A percentile compares a stretch with the other conserved stretches of the same genome.
Evolutionary conservation across 192 early-diverging fungal species (phyloP).

Genomic region (Coemansia sp.): DNA sequence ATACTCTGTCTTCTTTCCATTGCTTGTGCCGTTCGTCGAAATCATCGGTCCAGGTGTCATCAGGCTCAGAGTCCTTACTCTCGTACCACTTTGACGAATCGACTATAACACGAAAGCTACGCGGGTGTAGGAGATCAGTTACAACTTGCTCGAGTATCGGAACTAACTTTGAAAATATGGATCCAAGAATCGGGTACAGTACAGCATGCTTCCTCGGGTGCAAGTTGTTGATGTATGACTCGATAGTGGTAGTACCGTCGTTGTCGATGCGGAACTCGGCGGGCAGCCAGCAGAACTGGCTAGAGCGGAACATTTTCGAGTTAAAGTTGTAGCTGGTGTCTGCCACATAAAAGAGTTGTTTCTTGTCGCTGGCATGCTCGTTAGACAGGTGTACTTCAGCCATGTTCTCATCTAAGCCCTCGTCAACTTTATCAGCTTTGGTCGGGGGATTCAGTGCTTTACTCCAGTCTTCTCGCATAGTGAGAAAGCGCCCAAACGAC

Average conservation of each 20-base stretch:
- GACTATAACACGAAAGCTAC: slow-evolving; percentile 3
- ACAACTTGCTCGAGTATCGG: slow-evolving; percentile 67
- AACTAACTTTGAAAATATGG: slow-evolving; percentile 59
- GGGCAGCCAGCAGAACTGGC: slow-evolving; percentile 63
- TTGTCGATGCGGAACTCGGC: slow-evolving; percentile 61
- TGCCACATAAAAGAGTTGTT: slow-evolving; percentile 5
- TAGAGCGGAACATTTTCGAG: slow-evolving; percentile 1
- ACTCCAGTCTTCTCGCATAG: slow-evolving; percentile 17
- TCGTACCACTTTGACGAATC: slow-evolving; percentile 26
- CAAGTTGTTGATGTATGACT: slow-evolving; percentile 79
- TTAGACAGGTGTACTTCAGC: background rate
- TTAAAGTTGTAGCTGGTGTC: background rate
- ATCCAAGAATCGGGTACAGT: slow-evolving; percentile 59
- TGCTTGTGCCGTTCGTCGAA: slow-evolving; percentile 30
- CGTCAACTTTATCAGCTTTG: background rate
- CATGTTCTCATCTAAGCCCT: background rate
- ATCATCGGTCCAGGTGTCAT: slow-evolving; percentile 10
- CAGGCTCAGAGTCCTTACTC: slow-evolving; percentile 10
- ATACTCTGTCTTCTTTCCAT: slow-evolving; percentile 17
- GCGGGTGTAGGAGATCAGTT: slow-evolving; percentile 31
- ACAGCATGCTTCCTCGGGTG: slow-evolving; percentile 58
- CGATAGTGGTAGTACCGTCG: slow-evolving; percentile 50
- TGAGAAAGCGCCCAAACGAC: slow-evolving; percentile 33
- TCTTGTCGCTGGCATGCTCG: background rate
- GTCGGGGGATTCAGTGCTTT: background rate